Evolutionary conservation across 1,139 yeast genomes (phyloP).

Genomic region (Kodamaea sp.): DNA sequence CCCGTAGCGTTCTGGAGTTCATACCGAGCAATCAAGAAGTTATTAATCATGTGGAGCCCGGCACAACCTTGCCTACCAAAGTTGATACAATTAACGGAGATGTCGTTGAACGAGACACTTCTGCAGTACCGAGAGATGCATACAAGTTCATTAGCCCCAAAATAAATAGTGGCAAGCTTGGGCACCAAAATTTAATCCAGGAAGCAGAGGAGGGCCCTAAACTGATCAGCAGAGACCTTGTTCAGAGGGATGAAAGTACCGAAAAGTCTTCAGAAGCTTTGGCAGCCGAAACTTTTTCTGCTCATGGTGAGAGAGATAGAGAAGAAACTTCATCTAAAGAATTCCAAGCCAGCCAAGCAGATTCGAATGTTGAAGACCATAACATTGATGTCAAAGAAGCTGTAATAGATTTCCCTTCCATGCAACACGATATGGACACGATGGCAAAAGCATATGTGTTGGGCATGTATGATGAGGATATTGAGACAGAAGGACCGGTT

Average conservation of each 20-base stretch:
- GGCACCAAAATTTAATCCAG: background rate
- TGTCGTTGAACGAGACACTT: constrained; percentile 9
- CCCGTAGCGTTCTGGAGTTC: background rate
- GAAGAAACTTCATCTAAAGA: background rate
- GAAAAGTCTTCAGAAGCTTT: background rate
- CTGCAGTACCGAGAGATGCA: background rate
- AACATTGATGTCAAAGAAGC: constrained; percentile 24
- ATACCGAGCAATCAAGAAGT: background rate
- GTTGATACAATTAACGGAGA: constrained; percentile 14
- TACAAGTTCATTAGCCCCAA: too few relatives aligned
- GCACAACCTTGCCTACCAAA: background rate
- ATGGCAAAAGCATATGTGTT: constrained; percentile 63
- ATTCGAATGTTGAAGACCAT: background rate
- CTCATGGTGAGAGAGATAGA: background rate
- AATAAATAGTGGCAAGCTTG: background rate
- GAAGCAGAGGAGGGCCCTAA: background rate
- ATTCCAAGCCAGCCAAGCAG: background rate
- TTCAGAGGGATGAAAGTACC: background rate
- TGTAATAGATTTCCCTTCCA: constrained; percentile 39
- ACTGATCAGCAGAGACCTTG: background rate
- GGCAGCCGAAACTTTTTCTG: background rate
- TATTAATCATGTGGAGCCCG: background rate
- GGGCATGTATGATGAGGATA: constrained; percentile 64
- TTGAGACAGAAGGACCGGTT: constrained; percentile 57
- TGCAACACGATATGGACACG: constrained; percentile 50